Base-by-base conservation (phyloP, 108 stramenopile species). In the Epipyxis sp. region DNA sequence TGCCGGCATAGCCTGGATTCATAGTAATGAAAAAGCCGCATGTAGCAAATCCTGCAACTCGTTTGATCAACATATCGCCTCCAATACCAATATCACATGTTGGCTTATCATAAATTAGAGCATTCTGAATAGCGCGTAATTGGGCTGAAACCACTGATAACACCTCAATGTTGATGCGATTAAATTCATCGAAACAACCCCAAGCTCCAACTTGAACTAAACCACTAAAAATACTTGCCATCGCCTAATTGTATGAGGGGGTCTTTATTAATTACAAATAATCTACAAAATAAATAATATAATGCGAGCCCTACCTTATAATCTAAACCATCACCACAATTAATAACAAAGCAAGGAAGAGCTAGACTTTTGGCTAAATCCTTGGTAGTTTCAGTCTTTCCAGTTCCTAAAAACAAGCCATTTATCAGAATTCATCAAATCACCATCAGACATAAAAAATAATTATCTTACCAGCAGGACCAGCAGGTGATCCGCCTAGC, bases 111-210 rank as follows among this genome's bases (percentile, higher is more conserved):
- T 85, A 79, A 44, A 89, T 86, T 34, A 90, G 82, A 20, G 86
- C 85, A 57, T 89, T 88, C 84, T 90, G 90, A 27, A 90, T 88
- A 39, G 87, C 79, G 45, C 84, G 82, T 32, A 90, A 85, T 85
- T 90, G 90, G 2, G 86, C 85, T 29, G 88, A 88, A 6, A 90
- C 90, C 20, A 90, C 90, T 40, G 86, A 87, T n/a, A 90, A 82
- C 40, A 90, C 90, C 80, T 90, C 90, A 44, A 90, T 89, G 76
- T 90, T 90, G 89, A 90, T 90, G 59, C 90, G 90, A 81, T 90
- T 90, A 76, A 90, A 90, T 86, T 90, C 90, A 77, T 90, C 90
- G 59, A 90, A 90, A 88, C 90, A 90, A 32, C 90, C 90, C 90
- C 90, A 90, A 43, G 89, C 89, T 29, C 90, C 90, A 39, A 79